Base-by-base conservation (phyloP, 106 monocot genomes). In the Cymbidium sinense region DNA sequence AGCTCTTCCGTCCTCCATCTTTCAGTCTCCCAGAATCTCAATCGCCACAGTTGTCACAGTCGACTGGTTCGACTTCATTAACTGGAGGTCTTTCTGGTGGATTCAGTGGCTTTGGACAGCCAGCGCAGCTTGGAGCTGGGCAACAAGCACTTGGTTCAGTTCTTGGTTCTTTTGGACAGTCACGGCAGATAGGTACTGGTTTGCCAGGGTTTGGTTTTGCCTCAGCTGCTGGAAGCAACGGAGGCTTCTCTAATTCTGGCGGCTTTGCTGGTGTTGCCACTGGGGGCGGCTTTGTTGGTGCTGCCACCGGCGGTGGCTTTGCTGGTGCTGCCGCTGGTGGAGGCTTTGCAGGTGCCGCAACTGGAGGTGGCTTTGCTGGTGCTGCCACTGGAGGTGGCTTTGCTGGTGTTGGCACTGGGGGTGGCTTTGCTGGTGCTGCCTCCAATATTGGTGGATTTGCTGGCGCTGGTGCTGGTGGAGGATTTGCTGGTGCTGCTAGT, bases 91-190 rank as follows among this genome's bases (percentile, higher is more conserved):
- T 47, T 37, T 64, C 85, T 47, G 78, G 95, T 72, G 90, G 92
- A 34, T 86, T 90, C 37, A 82, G 90, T 76, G 90, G 94, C 20
- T 99, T 99, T 85, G 99, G 92, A 74, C 94, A 87, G 75, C 87
- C 94, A 70, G 82, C 95, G 9, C 90, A 92, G 29, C 74, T 95
- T 55, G 95, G 99, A 78, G 44, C 79, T 13, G 92, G 86, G 18
- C 92, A 95, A 74, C 95, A 92, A 75, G 98, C 88, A 25, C 83
- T 92, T 70, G 94, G 91, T 34, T 90, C 87, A 20, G 99, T 99
- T 83, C 90, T 99, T 78, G 99, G 99, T 82, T 30, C 83, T 83
- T 95, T 99, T 84, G 94, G 91, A 72, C 90, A 87, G 81, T 90
- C 92, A 41, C 87, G 90, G 13, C 95, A 95, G 80, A 51, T 90